A percentile compares a stretch with the other conserved stretches of the same genome.
These are phyloP conservation scores for Fraxinus sp. DNA, from an alignment of 305 asterid genomes.

Conservation along the genomic window DNA sequence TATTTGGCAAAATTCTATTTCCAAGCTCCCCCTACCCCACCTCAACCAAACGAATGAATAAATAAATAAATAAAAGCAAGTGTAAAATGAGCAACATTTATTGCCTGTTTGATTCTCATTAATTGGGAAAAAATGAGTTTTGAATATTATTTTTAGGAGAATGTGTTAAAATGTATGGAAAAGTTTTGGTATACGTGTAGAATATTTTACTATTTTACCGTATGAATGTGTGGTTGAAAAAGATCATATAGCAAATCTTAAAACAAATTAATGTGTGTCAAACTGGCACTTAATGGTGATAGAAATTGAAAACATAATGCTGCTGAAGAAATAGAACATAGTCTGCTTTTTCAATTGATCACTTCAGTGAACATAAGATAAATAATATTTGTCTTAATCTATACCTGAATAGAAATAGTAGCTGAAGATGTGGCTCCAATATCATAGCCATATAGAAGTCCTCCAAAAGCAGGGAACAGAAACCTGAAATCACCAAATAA, in stretches of 20 bases:
- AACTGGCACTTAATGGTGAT: not conserved
- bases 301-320: not conserved
- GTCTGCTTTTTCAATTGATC: not conserved
- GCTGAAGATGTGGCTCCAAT: slow-evolving; percentile 97
- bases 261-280: no score
- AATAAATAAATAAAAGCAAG: not conserved
- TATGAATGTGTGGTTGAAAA: no score
- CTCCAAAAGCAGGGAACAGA: slow-evolving; percentile 93
- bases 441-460: slow-evolving; percentile 90
- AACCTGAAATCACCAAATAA: slow-evolving; percentile 50
- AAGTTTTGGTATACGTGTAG: no score
- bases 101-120: no score
- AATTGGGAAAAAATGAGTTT: no score
- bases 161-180: no score
- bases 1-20: not conserved
- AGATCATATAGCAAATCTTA: no score
- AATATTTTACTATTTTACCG: no score
- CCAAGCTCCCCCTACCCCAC: not conserved
- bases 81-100: not conserved
- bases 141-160: no score
- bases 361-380: not conserved
- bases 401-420: slow-evolving; percentile 79
- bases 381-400: not conserved
- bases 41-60: not conserved
- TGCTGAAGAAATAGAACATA: not conserved